Conservation (phyloP, 1,139 yeast genomes). For the Hansenula lynferdii region DNA sequence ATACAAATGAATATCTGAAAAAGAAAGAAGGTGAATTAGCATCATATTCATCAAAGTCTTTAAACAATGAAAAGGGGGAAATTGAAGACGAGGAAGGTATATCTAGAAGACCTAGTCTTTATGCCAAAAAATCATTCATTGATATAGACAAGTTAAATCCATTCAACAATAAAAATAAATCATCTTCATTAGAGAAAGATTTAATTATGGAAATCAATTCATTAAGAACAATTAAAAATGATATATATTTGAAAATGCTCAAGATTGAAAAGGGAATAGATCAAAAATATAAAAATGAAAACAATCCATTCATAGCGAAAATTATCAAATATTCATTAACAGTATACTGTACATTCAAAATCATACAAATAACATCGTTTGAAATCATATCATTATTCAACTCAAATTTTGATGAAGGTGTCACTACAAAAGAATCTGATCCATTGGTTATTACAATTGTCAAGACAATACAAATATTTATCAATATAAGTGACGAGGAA, state of each 20-base stretch:
- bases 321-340: not conserved
- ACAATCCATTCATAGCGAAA: not conserved
- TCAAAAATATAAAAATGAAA: not conserved
- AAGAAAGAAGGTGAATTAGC: slow-evolving; percentile 11
- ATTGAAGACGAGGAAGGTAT: slow-evolving; percentile 1
- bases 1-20: slow-evolving; percentile 29
- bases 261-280: slow-evolving; percentile 7
- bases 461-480: slow-evolving; percentile 14
- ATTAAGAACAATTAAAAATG: slow-evolving; percentile 19
- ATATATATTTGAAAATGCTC: slow-evolving; percentile 14
- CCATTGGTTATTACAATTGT: slow-evolving; percentile 21
- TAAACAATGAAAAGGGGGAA: no score
- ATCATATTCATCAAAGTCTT: not conserved
- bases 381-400: slow-evolving; percentile 4
- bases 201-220: slow-evolving; percentile 15
- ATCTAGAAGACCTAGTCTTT: slow-evolving; percentile 13
- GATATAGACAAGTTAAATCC: slow-evolving; percentile 11
- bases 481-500: slow-evolving; percentile 18
- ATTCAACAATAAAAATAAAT: slow-evolving; percentile 3
- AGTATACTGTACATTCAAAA: slow-evolving; percentile 20
- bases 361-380: slow-evolving; percentile 14
- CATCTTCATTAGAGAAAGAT: slow-evolving; percentile 1
- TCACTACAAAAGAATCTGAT: slow-evolving; percentile 16
- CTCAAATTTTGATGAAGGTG: slow-evolving; percentile 2
- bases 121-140: slow-evolving; percentile 17